phyloP scores from a whole-genome alignment of 192 early-diverging fungal genomes.

The Lobulomyces angularis region DNA sequence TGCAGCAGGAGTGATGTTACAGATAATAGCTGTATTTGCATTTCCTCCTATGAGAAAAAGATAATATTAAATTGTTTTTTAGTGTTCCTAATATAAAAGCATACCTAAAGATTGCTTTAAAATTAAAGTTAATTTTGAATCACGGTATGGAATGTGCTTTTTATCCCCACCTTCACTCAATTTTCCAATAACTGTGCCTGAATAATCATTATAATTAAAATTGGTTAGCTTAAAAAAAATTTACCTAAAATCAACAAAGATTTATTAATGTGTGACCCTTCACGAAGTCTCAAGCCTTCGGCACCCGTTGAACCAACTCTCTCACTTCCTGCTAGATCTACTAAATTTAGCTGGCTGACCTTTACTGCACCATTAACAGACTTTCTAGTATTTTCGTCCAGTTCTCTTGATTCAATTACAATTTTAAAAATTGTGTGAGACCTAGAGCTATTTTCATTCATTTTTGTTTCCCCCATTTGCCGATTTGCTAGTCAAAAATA shows the following conservation, averaged over 20 bases:
- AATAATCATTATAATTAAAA: too few species aligned
- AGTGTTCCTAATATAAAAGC: too few species aligned
- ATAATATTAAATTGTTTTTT: conserved; percentile 7
- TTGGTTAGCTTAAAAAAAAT: too few species aligned
- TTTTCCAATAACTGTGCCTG: conserved; percentile 80
- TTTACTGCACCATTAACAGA: conserved; percentile 16
- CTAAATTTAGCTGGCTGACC: conserved; percentile 53
- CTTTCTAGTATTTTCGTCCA: conserved; percentile 1
- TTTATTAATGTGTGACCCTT: conserved; percentile 86
- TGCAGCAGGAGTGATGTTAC: conserved; percentile 12
- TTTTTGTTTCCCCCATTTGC: conserved; percentile 80
- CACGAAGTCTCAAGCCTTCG: conserved; percentile 76
- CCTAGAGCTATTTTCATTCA: conserved; percentile 80
- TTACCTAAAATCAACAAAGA: conserved; percentile 14
- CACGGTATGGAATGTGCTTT: conserved; percentile 2
- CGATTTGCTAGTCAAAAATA: conserved; percentile 37
- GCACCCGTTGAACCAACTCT: conserved; percentile 58
- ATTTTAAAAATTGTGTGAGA: conserved; percentile 96
- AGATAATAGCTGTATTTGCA: conserved; percentile 6
- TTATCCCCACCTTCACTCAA: conserved; percentile 47
- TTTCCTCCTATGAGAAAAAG: conserved; percentile 6
- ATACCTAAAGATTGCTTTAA: neutral
- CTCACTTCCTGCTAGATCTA: conserved; percentile 95
- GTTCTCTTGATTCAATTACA: conserved; percentile 70
- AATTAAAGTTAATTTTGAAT: neutral